phyloP scores from a whole-genome alignment of 208 protist genomes.

The Naegleria gruberi region DNA sequence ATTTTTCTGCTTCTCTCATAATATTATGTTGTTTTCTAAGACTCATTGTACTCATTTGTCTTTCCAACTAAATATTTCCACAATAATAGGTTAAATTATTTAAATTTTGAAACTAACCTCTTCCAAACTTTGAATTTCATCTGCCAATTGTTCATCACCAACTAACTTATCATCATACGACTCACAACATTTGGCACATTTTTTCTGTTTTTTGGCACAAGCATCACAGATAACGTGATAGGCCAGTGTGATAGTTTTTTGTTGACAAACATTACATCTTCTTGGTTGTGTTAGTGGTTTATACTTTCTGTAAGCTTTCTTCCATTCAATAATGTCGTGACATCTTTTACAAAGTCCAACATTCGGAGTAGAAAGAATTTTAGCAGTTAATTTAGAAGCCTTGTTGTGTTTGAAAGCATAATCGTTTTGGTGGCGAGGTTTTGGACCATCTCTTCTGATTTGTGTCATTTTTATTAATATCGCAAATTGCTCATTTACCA shows the following conservation, averaged over 20 bases:
- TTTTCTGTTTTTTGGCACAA: background rate
- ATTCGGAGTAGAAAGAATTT: background rate
- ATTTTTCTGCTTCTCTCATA: background rate
- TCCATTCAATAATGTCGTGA: slow-evolving; percentile 26
- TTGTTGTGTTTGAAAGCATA: slow-evolving; percentile 18
- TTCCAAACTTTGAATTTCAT: background rate
- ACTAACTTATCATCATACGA: background rate
- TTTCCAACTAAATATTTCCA: too few relatives aligned
- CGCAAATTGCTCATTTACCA: too few relatives aligned
- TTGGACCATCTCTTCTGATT: background rate
- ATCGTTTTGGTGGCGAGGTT: background rate
- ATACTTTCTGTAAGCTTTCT: slow-evolving; percentile 17
- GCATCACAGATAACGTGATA: slow-evolving; percentile 15
- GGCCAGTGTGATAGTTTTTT: slow-evolving; percentile 7
- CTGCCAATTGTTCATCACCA: background rate
- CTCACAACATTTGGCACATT: slow-evolving; percentile 3
- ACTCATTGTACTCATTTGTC: background rate
- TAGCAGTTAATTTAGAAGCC: background rate
- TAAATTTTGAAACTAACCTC: too few relatives aligned
- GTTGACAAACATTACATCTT: slow-evolving; percentile 16
- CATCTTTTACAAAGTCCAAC: slow-evolving; percentile 16
- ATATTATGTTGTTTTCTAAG: background rate
- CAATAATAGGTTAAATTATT: too few relatives aligned
- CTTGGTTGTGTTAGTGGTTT: slow-evolving; percentile 12
- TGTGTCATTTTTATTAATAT: background rate